Percentiles rank a stretch among this genome's conserved stretches.
phyloP scores from a whole-genome alignment of 2,329 filamentous ascomycete genomes.

The Penicillium expansum region DNA sequence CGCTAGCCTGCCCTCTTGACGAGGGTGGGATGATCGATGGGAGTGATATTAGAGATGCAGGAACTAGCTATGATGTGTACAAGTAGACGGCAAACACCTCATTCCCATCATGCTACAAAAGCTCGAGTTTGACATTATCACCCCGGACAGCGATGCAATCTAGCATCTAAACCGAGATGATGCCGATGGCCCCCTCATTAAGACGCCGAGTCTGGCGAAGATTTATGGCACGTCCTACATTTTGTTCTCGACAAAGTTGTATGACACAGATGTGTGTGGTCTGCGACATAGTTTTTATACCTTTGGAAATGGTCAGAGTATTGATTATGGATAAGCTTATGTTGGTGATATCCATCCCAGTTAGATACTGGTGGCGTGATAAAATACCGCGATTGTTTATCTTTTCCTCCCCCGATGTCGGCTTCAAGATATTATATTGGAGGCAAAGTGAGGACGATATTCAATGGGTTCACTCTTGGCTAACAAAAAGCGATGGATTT shows the following conservation, averaged over 20 bases:
- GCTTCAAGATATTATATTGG: background rate
- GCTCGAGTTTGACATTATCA: slow-evolving; percentile 50
- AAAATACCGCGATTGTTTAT: slow-evolving; percentile 1
- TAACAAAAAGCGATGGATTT: background rate
- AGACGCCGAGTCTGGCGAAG: slow-evolving; percentile 52
- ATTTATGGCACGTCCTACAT: slow-evolving; percentile 52
- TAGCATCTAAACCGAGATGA: slow-evolving; percentile 59
- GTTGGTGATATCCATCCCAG: slow-evolving; percentile 12
- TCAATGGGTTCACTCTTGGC: background rate
- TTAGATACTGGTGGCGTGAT: slow-evolving; percentile 12
- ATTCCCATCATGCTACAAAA: slow-evolving; percentile 60
- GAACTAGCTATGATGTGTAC: slow-evolving; percentile 57
- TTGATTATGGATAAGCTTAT: slow-evolving; percentile 20
- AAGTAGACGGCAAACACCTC: slow-evolving; percentile 59
- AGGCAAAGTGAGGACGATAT: background rate
- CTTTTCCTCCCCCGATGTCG: slow-evolving; percentile 2
- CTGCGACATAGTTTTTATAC: slow-evolving; percentile 48
- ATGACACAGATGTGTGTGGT: too few species aligned
- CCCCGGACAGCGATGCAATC: slow-evolving; percentile 46
- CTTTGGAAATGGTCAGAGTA: slow-evolving; percentile 22
- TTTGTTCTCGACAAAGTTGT: slow-evolving; percentile 56
- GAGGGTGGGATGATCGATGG: slow-evolving; percentile 60
- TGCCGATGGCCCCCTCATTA: slow-evolving; percentile 56
- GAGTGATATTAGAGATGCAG: slow-evolving; percentile 55
- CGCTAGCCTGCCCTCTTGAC: slow-evolving; percentile 51